Evolutionary conservation across 768 basidiomycete genomes (phyloP), one percentile per base, ranked within the genome.

Genomic region (Hydnomerulius pinastri): DNA sequence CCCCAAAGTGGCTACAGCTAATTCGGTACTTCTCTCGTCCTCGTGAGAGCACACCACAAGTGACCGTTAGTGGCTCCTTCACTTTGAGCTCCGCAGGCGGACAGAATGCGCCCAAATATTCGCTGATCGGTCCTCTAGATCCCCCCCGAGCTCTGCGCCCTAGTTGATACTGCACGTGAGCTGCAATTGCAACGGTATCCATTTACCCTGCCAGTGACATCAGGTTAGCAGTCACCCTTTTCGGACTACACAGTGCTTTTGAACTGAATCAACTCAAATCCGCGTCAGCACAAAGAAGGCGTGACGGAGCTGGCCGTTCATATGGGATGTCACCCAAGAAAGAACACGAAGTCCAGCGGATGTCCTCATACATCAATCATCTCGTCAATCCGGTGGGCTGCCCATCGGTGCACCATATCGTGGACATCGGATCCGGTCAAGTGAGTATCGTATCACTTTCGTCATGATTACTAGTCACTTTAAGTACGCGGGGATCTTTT

Each of bases 251-350:
- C 35, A n/a, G 8, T 18, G 28, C 28, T 28, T n/a, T 25, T 12
- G 30, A 17, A 13, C n/a, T n/a, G 32, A 50, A 13, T 38, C 41
- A 43, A n/a, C 48, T 41, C 27, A 17, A 24, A 43, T 47, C 25
- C 20, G 42, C 7, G 24, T 27, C 23, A 60, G 55, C 39, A 5
- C 52, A 54, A 47, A 48, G 52, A 37, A 46, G 43, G 13, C 33
- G 29, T 38, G 20, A 18, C 24, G 46, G 40, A 15, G 37, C 48
- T 35, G 37, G 44, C 46, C 53, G 57, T 18, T 30, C 51, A 23
- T 64, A 65, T 27, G 84, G 87, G 13, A 84, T 87, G 79, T 87
- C 86, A 4, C 86, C 86, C 5, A 90, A 90, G 64, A 90, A 90
- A 62, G 69, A 71, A 2, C 87, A 90, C 54, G 88, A 90, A 62